Evolutionary conservation across 441 rosid species (phyloP).

Genomic region (Jatropha podagrica): DNA sequence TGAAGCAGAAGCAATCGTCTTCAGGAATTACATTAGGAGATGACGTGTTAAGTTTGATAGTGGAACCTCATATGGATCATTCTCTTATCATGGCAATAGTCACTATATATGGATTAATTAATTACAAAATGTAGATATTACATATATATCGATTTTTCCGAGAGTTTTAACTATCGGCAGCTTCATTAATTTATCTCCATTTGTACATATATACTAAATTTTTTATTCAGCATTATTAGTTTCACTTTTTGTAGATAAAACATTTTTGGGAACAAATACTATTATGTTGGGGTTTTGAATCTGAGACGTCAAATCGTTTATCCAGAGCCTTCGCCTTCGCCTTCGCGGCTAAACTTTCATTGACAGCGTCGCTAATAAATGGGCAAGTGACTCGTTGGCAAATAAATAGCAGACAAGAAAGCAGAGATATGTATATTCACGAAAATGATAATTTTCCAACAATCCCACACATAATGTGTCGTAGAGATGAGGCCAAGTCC

Average conservation of each 20-base stretch:
- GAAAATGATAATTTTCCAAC: too few relatives aligned
- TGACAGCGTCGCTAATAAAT: not conserved
- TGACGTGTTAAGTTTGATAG: constrained; percentile 40
- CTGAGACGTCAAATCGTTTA: too few relatives aligned
- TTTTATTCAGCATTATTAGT: not conserved
- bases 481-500: constrained; percentile 9
- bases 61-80: constrained; percentile 42
- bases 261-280: too few relatives aligned
- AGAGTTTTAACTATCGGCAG: not conserved
- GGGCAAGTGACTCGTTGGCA: not conserved
- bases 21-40: constrained; percentile 37
- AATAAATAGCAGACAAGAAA: not conserved
- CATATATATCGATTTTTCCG: not conserved
- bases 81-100: constrained; percentile 37
- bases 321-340: too few relatives aligned
- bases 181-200: not conserved
- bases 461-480: not conserved
- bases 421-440: not conserved
- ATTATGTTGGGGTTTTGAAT: too few relatives aligned
- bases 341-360: too few relatives aligned
- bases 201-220: not conserved
- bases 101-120: constrained; percentile 39
- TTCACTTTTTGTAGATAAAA: too few relatives aligned
- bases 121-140: constrained; percentile 26
- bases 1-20: constrained; percentile 37